phyloP scores from a whole-genome alignment of 169 alveolate genomes.

The Plasmodium gaboni region DNA sequence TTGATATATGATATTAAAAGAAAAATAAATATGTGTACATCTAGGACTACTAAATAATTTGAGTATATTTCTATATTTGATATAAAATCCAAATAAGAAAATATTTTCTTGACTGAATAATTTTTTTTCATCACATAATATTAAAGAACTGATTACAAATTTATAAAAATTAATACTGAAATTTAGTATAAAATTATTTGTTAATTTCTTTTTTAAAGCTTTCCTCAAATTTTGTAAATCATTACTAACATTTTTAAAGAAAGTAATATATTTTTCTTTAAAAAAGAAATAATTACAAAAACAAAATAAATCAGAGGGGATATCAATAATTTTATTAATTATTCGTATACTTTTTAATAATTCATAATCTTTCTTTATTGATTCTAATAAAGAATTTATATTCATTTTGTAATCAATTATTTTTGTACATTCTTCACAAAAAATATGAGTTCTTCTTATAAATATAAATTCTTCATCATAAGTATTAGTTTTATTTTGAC shows the following conservation, averaged over 20 bases:
- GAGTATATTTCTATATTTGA: slow-evolving; percentile 45
- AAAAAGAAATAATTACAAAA: slow-evolving; percentile 70
- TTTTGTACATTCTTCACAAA: slow-evolving; percentile 48
- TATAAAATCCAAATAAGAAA: slow-evolving; percentile 60
- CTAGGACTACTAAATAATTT: slow-evolving; percentile 62
- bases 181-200: slow-evolving; percentile 45
- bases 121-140: slow-evolving; percentile 57
- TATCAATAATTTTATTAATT: background rate
- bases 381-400: slow-evolving; percentile 14
- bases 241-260: slow-evolving; percentile 52
- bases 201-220: slow-evolving; percentile 27
- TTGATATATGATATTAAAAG: slow-evolving; percentile 45
- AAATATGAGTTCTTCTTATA: slow-evolving; percentile 55
- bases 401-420: slow-evolving; percentile 24
- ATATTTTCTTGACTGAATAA: slow-evolving; percentile 19
- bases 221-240: slow-evolving; percentile 30
- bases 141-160: slow-evolving; percentile 44
- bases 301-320: slow-evolving; percentile 35
- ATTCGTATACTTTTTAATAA: slow-evolving; percentile 32
- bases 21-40: slow-evolving; percentile 28
- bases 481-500: background rate
- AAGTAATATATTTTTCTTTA: slow-evolving; percentile 55
- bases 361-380: slow-evolving; percentile 40
- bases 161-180: slow-evolving; percentile 46
- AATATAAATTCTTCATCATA: slow-evolving; percentile 24